Base-by-base conservation (phyloP, 176 grass and related monocot species). In the Melocanna baccifera region DNA sequence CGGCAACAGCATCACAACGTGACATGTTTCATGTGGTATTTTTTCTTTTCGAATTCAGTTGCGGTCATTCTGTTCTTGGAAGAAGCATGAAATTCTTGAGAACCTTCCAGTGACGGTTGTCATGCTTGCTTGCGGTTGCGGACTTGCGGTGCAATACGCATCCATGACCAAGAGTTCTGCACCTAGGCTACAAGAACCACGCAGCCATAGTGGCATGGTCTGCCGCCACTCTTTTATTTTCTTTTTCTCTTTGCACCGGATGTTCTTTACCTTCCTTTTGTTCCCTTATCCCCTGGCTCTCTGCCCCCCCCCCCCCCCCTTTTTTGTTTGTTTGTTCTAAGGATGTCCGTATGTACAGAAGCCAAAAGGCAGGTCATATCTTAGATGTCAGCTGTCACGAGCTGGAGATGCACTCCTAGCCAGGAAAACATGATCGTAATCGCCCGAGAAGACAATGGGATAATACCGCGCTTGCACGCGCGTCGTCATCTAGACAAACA, bases 401-500 rank as follows among this genome's bases (percentile, higher is more conserved):
- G 8, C 14, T 29, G 40, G 68, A 69, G 66, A 40, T 80, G 76
- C 82, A 81, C 43, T 81, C 37, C 7, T 74, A 50, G 75, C 75
- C 81, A 80, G 61, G 10, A 45, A 53, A 74, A 85, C 51, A 29
- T 74, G 13, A 85, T 50, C 29, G 14, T 68, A 47, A 59, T 75
- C 25, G 55, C 43, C 25, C 37, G 0, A 2, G 26, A 25, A 39
- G 75, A 73, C 37, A 30, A 69, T 15, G 30, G 46, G 36, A 56
- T 69, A 85, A 57, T 20, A 20, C 46, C 8, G 59, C 14, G 47
- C 47, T 16, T 50, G 47, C 47, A 50, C 6, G 15, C 14, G 47
- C 4, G 47, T 16, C 14, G 47, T 16, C 47, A 50, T 50, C 47
- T 50, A 50, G 47, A 50, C 47, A 16, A 1, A 16, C 8, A 22